phyloP scores from a whole-genome alignment of 2,329 filamentous ascomycete genomes.

The Volutella citrinella region DNA sequence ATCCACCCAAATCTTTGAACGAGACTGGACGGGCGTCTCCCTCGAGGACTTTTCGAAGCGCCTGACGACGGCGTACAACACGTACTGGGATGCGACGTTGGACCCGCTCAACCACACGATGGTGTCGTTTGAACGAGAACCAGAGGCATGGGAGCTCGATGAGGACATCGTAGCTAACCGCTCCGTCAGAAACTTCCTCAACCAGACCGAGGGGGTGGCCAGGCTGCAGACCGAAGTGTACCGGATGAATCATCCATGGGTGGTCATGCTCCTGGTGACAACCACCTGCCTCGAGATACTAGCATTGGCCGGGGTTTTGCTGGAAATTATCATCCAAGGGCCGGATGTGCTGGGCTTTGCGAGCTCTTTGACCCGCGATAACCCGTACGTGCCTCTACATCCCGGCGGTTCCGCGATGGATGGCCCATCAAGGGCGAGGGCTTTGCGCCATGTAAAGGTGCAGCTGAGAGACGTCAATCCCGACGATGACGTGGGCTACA shows the following conservation, averaged over 20 bases:
- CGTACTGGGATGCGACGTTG: conserved; percentile 6
- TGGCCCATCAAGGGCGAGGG: conserved; percentile 7
- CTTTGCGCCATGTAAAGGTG: conserved; percentile 1
- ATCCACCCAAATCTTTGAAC: background rate
- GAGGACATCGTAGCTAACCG: background rate
- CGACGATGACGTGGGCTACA: conserved; percentile 2
- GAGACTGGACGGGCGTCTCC: conserved; percentile 2
- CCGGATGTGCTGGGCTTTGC: conserved; percentile 12
- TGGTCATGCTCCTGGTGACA: conserved; percentile 1
- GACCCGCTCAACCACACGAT: conserved; percentile 1
- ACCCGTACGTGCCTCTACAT: conserved; percentile 2
- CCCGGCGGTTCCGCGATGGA: conserved; percentile 7
- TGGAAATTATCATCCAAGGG: conserved; percentile 4
- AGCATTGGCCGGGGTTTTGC: conserved; percentile 1
- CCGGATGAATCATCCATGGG: conserved; percentile 5
- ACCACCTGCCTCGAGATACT: conserved; percentile 4
- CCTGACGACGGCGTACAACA: conserved; percentile 10
- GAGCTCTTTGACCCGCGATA: conserved; percentile 11
- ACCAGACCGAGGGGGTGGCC: background rate
- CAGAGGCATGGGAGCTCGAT: too few relatives aligned
- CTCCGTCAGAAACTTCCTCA: background rate
- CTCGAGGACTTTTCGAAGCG: conserved; percentile 3
- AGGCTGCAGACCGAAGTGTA: background rate
- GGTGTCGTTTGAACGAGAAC: background rate
- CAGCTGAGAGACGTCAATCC: conserved; percentile 8